Conservation (phyloP, 495 filamentous ascomycete species). For the Penicillium chermesinum region DNA sequence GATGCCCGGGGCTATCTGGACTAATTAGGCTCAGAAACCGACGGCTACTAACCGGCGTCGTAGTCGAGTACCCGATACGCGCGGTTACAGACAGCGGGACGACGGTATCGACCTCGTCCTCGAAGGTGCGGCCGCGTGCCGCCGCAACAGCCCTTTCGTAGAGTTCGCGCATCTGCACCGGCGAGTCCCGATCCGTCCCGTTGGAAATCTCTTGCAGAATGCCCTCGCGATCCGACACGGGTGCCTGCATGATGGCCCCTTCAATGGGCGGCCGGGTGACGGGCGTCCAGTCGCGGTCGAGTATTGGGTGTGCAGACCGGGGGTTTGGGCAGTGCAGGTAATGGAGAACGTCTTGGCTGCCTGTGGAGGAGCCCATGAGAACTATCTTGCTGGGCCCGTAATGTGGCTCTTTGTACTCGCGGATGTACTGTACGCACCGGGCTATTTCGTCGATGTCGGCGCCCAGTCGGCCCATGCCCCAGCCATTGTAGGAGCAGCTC, state of each 20-base stretch:
- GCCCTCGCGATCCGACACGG: constrained; percentile 73
- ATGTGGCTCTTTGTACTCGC: constrained; percentile 23
- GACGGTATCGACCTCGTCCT: constrained; percentile 26
- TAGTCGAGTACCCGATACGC: constrained; percentile 29
- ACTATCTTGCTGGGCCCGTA: constrained; percentile 25
- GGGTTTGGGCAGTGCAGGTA: constrained; percentile 50
- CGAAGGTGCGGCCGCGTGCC: constrained; percentile 19
- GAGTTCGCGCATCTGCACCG: constrained; percentile 21
- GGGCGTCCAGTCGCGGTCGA: constrained; percentile 27
- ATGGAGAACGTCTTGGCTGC: constrained; percentile 79
- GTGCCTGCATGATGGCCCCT: constrained; percentile 78
- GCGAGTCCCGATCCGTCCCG: constrained; percentile 29
- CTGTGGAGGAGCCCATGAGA: constrained; percentile 74
- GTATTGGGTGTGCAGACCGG: constrained; percentile 25
- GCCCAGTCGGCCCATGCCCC: constrained; percentile 59
- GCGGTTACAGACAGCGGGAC: constrained; percentile 33
- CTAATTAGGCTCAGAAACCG: constrained; percentile 63
- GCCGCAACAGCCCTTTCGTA: constrained; percentile 26
- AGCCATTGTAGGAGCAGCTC: constrained; percentile 60
- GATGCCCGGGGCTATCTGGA: constrained; percentile 41
- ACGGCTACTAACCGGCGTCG: constrained; percentile 54
- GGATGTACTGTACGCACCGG: constrained; percentile 60
- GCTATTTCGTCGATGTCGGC: constrained; percentile 66
- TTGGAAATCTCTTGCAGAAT: constrained; percentile 38
- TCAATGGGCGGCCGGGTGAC: constrained; percentile 48